Percentiles rank a stretch among this genome's conserved stretches.
Conservation (phyloP, 2,329 filamentous ascomycete genomes). For the Sclerotinia sclerotiorum region DNA sequence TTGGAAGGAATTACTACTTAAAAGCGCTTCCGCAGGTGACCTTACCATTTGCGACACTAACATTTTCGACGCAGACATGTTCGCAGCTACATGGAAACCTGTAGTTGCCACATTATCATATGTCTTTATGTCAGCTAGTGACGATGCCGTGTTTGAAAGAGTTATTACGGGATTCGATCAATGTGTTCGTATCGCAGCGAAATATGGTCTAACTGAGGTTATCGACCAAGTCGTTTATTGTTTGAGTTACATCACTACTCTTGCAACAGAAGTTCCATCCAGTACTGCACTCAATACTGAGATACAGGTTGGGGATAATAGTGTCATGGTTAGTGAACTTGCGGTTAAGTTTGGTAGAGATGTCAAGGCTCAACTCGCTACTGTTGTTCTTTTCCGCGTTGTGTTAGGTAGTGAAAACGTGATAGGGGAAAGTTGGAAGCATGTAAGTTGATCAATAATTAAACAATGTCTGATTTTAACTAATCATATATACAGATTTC, state of each 20-base stretch:
- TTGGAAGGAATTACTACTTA: conserved; percentile 90
- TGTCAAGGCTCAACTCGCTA: conserved; percentile 89
- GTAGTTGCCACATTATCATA: conserved; percentile 94
- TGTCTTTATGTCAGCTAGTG: conserved; percentile 97
- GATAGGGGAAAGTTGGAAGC: conserved; percentile 74
- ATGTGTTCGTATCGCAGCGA: conserved; percentile 87
- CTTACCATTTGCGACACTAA: conserved; percentile 85
- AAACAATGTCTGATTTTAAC: conserved; percentile 42
- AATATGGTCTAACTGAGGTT: conserved; percentile 78
- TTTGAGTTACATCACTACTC: conserved; percentile 83
- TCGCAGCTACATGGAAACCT: conserved; percentile 90
- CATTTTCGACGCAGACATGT: conserved; percentile 97
- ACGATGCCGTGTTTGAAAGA: conserved; percentile 91
- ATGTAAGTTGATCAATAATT: conserved; percentile 53
- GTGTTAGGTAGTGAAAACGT: conserved; percentile 80
- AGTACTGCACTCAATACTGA: conserved; percentile 93
- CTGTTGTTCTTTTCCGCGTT: conserved; percentile 91
- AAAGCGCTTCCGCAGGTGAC: conserved; percentile 73
- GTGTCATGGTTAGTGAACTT: conserved; percentile 97
- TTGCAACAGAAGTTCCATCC: conserved; percentile 72
- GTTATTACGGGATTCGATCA: conserved; percentile 95
- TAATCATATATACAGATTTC: conserved; percentile 59
- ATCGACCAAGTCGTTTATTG: conserved; percentile 92
- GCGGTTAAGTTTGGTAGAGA: conserved; percentile 94
- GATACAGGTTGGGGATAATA: conserved; percentile 86